These are phyloP conservation scores for Kokia cookei DNA, from an alignment of 441 rosid species.

Conservation along the genomic window DNA sequence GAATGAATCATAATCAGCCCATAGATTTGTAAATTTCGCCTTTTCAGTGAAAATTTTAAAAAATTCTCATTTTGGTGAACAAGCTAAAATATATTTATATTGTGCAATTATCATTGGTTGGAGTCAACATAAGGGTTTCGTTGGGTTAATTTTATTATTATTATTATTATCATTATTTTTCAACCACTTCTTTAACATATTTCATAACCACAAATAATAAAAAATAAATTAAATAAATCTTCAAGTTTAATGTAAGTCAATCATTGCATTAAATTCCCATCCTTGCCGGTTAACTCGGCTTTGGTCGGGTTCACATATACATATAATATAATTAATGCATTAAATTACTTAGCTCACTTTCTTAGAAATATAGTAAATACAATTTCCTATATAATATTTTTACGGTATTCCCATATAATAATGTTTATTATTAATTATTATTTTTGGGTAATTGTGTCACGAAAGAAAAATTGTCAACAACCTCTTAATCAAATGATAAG, in stretches of 20 bases:
- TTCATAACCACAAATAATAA: constrained; percentile 16
- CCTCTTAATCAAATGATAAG: too few species aligned
- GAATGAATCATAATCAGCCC: too few species aligned
- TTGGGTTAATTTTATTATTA: neutral
- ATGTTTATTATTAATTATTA: neutral
- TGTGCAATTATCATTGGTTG: neutral
- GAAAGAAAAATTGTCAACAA: too few species aligned
- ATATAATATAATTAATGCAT: neutral
- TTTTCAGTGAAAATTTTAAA: too few species aligned
- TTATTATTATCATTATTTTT: neutral
- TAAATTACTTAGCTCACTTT: constrained; percentile 2
- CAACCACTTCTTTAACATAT: neutral
- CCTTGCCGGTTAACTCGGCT: constrained; percentile 24
- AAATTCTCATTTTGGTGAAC: neutral
- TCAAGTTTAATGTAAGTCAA: constrained; percentile 29
- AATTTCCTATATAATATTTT: neutral
- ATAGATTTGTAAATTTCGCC: too few species aligned
- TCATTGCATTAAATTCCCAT: constrained; percentile 37
- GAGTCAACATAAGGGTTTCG: neutral
- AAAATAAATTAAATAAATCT: neutral
- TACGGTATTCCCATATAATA: too few species aligned
- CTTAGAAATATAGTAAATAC: neutral
- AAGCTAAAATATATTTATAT: neutral
- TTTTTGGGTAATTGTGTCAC: neutral
- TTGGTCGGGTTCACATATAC: constrained; percentile 46